Evolutionary conservation across 257 asterid genomes (phyloP), one percentile per base, ranked within the genome.

Genomic region (Solanum piurae): DNA sequence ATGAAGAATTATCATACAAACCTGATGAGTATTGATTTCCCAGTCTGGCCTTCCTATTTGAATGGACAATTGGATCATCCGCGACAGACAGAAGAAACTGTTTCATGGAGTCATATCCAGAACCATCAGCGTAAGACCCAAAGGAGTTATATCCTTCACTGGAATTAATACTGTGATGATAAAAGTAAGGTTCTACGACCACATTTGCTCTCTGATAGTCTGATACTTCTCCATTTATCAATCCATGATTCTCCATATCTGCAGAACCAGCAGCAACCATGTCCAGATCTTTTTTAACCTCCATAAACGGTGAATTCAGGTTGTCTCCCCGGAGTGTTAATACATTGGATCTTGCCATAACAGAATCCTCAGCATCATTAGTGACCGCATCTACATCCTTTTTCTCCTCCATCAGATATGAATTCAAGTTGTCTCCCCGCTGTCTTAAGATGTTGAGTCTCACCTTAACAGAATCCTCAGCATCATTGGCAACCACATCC

Each of bases 1-100:
- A 95, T 16, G 98, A 92, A 83, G 93, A 89, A 84, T 92, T 90
- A 77, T 91, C 97, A 73, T 64, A 91, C 90, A 91, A 91, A 74
- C 94, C 93, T 3, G 89, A 21, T 44, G 89, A 89, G 86, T 46
- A 64, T 23, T 82, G 92, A 87, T 73, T 84, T 49, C 84, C 87
- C 84, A 29, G 89, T 89, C 82, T 89, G 82, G 84, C 77, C 55
- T 84, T 86, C 76, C 80, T 71, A n/a, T 83, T 71, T 10, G 92
- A 84, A 64, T 80, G 91, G 49, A 86, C 84, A 60, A 69, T 82
- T 7, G 90, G 92, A 89, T 90, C 93, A 87, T 91, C 89, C 14
- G 82, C 66, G 21, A 88, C 88, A 11, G 92, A 89, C 84, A 86
- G 86, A 84, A 83, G 90, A 68, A 90, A 89, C 83, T 91, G 94